phyloP scores from a whole-genome alignment of 2,329 filamentous ascomycete genomes.

The Zymoseptoria brevis region DNA sequence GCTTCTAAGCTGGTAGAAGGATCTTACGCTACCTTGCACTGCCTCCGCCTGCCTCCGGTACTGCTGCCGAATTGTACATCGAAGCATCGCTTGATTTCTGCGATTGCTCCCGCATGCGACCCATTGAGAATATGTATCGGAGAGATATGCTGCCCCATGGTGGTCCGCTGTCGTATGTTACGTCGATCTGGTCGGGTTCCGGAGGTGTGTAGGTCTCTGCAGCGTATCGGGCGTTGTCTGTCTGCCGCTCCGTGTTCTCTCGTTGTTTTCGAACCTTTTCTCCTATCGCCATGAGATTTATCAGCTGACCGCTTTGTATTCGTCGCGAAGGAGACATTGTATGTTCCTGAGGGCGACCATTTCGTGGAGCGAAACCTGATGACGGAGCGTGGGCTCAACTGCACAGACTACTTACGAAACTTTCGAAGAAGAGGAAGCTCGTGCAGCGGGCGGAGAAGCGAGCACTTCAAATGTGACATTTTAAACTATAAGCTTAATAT shows the following conservation, averaged over 20 bases:
- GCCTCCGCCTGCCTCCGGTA: constrained; percentile 30
- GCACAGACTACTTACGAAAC: constrained; percentile 53
- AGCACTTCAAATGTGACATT: constrained; percentile 35
- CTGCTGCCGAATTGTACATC: constrained; percentile 27
- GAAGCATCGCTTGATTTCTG: constrained; percentile 36
- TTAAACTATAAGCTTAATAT: too few relatives aligned
- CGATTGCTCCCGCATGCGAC: constrained; percentile 36
- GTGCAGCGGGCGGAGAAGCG: neutral
- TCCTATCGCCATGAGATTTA: constrained; percentile 39
- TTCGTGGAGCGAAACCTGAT: too few relatives aligned
- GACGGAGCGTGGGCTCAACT: too few relatives aligned
- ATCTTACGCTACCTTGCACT: constrained; percentile 27
- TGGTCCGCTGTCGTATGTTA: constrained; percentile 53
- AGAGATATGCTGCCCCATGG: constrained; percentile 66
- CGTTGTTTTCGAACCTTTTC: constrained; percentile 62
- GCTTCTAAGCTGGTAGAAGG: neutral
- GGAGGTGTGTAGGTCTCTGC: constrained; percentile 57
- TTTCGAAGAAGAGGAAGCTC: constrained; percentile 31
- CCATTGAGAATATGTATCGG: constrained; percentile 41
- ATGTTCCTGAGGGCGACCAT: too few relatives aligned
- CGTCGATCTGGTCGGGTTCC: constrained; percentile 47
- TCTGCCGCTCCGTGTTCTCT: constrained; percentile 56
- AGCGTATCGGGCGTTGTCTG: constrained; percentile 56
- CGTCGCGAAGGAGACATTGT: neutral
- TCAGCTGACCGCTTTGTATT: constrained; percentile 7